A percentile compares a stretch with the other conserved stretches of the same genome.
Evolutionary conservation across 129 eudicot species (phyloP).

Genomic region (Solidago caesia): DNA sequence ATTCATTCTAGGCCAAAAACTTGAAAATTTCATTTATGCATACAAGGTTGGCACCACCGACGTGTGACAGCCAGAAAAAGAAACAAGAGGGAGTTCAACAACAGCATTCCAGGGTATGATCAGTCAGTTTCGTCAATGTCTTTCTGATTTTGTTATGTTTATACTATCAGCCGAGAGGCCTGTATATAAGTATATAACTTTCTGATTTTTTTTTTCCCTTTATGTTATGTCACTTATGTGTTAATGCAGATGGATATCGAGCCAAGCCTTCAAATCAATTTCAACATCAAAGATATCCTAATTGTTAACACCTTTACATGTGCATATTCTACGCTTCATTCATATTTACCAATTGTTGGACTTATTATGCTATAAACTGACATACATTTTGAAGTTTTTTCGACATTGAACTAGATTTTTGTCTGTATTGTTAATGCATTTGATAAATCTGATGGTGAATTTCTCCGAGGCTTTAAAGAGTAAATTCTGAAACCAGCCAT

Average conservation of each 20-base stretch:
- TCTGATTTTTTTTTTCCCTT: background rate
- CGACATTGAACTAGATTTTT: too few species aligned
- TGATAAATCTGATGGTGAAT: too few species aligned
- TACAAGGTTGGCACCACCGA: slow-evolving; percentile 65
- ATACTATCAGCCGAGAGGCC: background rate
- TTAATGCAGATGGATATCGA: slow-evolving; percentile 74
- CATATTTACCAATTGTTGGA: too few species aligned
- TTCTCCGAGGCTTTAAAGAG: too few species aligned
- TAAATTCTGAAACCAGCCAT: too few species aligned
- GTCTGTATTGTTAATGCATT: too few species aligned
- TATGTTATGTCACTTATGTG: background rate
- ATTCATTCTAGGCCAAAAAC: background rate
- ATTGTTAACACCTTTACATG: background rate
- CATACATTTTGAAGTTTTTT: background rate
- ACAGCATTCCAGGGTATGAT: slow-evolving; percentile 63
- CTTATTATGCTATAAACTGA: background rate
- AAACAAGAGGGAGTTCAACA: slow-evolving; percentile 54
- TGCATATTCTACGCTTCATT: background rate
- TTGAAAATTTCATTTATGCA: background rate
- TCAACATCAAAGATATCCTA: slow-evolving; percentile 77
- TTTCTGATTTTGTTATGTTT: slow-evolving; percentile 14
- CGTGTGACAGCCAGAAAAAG: slow-evolving; percentile 47
- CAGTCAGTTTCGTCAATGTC: background rate
- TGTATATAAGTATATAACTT: background rate
- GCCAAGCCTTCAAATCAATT: slow-evolving; percentile 74